Base-by-base conservation (phyloP, 768 basidiomycete genomes). In the Daedaleopsis nitida region DNA sequence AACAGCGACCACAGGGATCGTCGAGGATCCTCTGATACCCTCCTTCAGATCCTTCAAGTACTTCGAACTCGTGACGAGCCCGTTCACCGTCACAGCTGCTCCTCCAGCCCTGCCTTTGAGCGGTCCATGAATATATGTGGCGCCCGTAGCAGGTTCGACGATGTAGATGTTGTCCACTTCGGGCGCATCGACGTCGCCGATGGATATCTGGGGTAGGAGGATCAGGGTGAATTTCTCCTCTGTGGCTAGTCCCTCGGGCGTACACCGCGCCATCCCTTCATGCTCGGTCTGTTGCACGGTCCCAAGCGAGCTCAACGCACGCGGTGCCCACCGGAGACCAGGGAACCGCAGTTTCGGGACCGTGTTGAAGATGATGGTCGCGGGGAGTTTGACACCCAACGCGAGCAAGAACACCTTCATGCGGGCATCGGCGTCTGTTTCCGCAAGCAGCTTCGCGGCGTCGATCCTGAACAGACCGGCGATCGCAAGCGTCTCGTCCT, bases 171-270 rank as follows among this genome's bases (percentile, higher is more conserved):
- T n/a, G 37, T 38, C 9, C 37, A 14, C 14, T 38, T 38, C 9
- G 37, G 14, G 37, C 37, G 37, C 14, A 14, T 38, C 37, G 37
- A 14, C 8, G 14, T 38, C 14, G 14, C 37, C 14, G 37, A 38
- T 38, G 14, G 8, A 14, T 14, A 38, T 38, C 8, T 8, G 37
- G 87, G 24, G 78, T 10, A 48, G 21, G n/a, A 23, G 21, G 47
- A 48, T 19, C 7, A 48, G n/a, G n/a, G 47, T 21, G 47, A 48
- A 23, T 21, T 48, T 21, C 21, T 21, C n/a, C 5, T 21, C 13
- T 7, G 47, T 48, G 5, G 19, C 23, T 17, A 48, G 47, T 4
- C 47, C 47, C 5, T 48, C 47, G 5, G 47, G n/a, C 9, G 47
- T 48, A 21, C 47, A 48, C 7, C 11, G n/a, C 47, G 47, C 47